These are phyloP conservation scores for Hyphopichia wangnamkhiaoensis DNA, from an alignment of 1,139 yeast species.

Conservation along the genomic window DNA sequence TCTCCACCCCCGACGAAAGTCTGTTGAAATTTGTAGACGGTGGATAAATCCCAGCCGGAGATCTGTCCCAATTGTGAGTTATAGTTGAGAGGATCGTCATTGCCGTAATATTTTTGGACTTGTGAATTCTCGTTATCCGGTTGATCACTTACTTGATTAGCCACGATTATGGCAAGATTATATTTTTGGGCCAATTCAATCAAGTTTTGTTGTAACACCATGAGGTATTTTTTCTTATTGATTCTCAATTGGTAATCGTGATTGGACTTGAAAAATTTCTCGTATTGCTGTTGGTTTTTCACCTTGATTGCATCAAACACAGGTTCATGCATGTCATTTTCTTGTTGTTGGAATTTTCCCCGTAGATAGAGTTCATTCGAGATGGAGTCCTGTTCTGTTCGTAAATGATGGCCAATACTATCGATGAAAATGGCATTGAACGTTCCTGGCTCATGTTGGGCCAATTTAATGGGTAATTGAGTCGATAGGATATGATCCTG, in stretches of 20 bases:
- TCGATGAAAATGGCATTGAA: conserved; percentile 68
- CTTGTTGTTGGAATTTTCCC: conserved; percentile 24
- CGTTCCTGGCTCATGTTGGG: conserved; percentile 30
- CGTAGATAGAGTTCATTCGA: conserved; percentile 28
- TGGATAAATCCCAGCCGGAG: conserved; percentile 68
- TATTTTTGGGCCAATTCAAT: conserved; percentile 48
- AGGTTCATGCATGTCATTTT: conserved; percentile 12
- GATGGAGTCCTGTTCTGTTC: conserved; percentile 57
- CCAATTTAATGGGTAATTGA: conserved; percentile 63
- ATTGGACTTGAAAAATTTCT: conserved; percentile 28
- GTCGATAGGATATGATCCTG: conserved; percentile 74
- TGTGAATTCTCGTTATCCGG: conserved; percentile 21
- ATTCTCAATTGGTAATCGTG: conserved; percentile 28
- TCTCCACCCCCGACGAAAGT: neutral
- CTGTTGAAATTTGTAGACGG: conserved; percentile 22
- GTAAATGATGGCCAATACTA: conserved; percentile 81
- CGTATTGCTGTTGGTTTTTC: conserved; percentile 29
- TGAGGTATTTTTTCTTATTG: conserved; percentile 44
- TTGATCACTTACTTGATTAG: conserved; percentile 80
- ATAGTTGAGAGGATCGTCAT: conserved; percentile 44
- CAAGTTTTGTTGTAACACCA: conserved; percentile 49
- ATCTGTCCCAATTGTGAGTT: conserved; percentile 75
- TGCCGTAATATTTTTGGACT: conserved; percentile 16
- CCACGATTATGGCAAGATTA: conserved; percentile 64
- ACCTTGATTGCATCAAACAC: conserved; percentile 20